Evolutionary conservation across 202 grass and related monocot species (phyloP), one percentile per base, ranked within the genome.

Genomic region (Setaria viridis): DNA sequence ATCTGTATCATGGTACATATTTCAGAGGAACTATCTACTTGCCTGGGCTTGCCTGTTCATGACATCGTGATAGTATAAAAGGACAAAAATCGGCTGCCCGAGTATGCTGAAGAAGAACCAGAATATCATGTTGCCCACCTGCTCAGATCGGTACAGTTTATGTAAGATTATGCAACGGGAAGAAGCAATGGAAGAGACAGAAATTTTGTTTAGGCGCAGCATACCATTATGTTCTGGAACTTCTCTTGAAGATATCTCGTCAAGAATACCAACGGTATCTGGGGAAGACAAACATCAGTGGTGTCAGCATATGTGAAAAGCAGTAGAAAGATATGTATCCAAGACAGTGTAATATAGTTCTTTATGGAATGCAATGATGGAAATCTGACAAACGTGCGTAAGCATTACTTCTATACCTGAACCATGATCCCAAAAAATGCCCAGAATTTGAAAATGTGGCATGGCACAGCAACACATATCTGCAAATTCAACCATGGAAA

Each of bases 101-200:
- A 96, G 51, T 87, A 99, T 99, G 87, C 97, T 85, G 89, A 99
- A 99, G 85, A 99, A 96, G 90, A 99, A 94, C 97, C 97, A 99
- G 83, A 99, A 99, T 55, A 96, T 94, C 93, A 96, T 94, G 82
- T 99, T 99, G 66, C 97, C 97, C 68, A 90, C 93, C 97, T 99
- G 90, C 46, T 20, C 67, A 84, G 70, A 39, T 82, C 16, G 63
- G 43, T 1, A n/a, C 6, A 55, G 35, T 43, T 59, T 30, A 77
- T 12, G 9, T 29, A 76, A 86, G 48, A 42, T 45, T 9, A 56
- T 34, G 21, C 5, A 2, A 13, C 39, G 34, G 4, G 45, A 41
- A 69, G 53, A 65, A 49, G 30, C 13, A 58, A 69, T 9, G 6
- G 34, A 14, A 76, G 46, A 63, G 5, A 16, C 5, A 10, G 2